Evolutionary conservation across 257 asterid species (phyloP).

Genomic region (Misopates orontium): DNA sequence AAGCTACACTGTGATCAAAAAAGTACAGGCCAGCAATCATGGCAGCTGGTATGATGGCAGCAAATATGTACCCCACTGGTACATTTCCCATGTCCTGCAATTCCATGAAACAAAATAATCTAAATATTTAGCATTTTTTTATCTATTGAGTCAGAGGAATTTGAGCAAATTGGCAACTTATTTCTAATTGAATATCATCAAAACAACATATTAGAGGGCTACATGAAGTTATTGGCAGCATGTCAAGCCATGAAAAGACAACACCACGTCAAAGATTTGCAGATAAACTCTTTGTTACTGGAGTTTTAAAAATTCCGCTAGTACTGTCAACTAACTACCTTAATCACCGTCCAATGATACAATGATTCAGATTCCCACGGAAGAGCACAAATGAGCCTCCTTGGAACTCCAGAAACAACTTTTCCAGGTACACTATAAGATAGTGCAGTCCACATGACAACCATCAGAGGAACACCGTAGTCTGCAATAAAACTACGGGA

Average conservation of each 20-base stretch:
- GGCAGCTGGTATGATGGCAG: constrained; percentile 82
- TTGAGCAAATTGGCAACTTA: no score
- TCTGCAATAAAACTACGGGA: constrained; percentile 81
- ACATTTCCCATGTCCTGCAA: constrained; percentile 84
- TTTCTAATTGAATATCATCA: no score
- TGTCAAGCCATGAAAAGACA: constrained; percentile 1
- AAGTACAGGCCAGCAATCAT: constrained; percentile 92
- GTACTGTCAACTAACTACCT: constrained; percentile 40
- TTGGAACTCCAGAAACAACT: constrained; percentile 75
- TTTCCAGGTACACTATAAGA: constrained; percentile 62
- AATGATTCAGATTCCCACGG: constrained; percentile 76
- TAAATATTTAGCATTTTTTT: no score
- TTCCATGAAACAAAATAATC: constrained; percentile 16
- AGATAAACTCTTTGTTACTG: constrained; percentile 1
- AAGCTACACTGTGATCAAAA: constrained; percentile 90
- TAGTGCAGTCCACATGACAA: constrained; percentile 73
- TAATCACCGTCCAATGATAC: constrained; percentile 82
- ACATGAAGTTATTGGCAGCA: neutral
- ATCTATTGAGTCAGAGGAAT: no score
- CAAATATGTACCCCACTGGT: constrained; percentile 61
- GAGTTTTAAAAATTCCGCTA: neutral
- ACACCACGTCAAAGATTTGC: neutral
- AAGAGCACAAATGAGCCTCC: constrained; percentile 81
- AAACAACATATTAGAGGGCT: neutral
- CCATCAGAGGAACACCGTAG: constrained; percentile 90